Evolutionary conservation across 805 yeast genomes (phyloP), one percentile per base, ranked within the genome.

Genomic region (Myxozyma udenii): DNA sequence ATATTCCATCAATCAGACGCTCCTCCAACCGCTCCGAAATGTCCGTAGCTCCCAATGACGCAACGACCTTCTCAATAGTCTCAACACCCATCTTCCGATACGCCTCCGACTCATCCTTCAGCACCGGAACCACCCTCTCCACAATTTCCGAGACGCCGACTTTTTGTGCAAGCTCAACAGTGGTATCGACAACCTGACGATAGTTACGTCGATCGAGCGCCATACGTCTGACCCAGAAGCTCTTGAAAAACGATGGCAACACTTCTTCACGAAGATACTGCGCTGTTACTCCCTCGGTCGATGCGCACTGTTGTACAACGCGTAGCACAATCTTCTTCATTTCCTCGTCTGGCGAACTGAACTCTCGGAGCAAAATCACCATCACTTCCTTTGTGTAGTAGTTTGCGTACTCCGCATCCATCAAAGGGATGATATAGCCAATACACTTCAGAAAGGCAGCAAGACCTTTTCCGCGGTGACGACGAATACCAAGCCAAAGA

Each of bases 61-160:
- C 61, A 18, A 85, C 71, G 28, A 85, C 77, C 60, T 74, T 79
- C 58, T 79, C 76, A 1, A 84, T 72, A 0, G 95, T 76, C 48
- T 83, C 89, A 4, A 85, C 79, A 0, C 88, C 81, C 95, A 91
- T 84, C 53, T 73, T 74, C 50, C 97, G 74, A 52, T 84, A 81
- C 0, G 84, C 80, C 63, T 88, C 96, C 5, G 93, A 81, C 50
- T 84, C 89, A 67, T 91, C 96, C 62, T 85, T 85, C 51, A 95
- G 69, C 1, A 76, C 78, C 1, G 68, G 68, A 1, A 86, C 70
- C 18, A 87, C 66, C 6, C 75, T 68, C 23, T 80, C 85, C 14
- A 89, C 69, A 12, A 86, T 73, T 33, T 71, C 77, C 1, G 81
- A 68, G 19, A 79, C 78, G 6, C 95, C 95, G 28, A 84, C 78